Conservation (phyloP, 169 alveolate species). For the Babesia microti region DNA sequence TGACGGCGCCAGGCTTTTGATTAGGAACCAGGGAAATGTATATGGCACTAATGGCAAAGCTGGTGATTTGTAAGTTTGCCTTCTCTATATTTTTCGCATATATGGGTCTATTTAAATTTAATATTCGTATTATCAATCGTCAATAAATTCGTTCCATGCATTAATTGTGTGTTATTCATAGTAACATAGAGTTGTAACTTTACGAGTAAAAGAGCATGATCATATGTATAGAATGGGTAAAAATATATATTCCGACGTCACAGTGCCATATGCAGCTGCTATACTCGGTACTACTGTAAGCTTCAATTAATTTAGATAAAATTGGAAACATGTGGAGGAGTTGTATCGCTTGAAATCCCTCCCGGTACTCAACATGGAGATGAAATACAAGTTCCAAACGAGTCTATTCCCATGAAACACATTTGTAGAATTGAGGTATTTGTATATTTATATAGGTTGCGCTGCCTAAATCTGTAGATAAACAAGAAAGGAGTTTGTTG, state of each 20-base stretch:
- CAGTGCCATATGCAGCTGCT: slow-evolving; percentile 13
- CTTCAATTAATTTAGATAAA: slow-evolving; percentile 8
- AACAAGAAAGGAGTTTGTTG: too few relatives aligned
- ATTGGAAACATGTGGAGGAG: slow-evolving; percentile 28
- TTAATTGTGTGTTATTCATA: too few relatives aligned
- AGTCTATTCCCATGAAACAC: too few relatives aligned
- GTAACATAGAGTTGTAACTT: slow-evolving; percentile 25
- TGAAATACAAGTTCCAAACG: slow-evolving; percentile 15
- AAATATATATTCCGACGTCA: slow-evolving; percentile 8
- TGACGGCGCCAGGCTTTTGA: slow-evolving; percentile 11
- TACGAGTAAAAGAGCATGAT: slow-evolving; percentile 3
- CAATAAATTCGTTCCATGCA: too few relatives aligned
- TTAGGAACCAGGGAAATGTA: slow-evolving; percentile 25
- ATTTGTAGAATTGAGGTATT: too few relatives aligned
- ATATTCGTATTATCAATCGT: too few relatives aligned
- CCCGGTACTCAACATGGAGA: slow-evolving; percentile 34
- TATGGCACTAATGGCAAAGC: slow-evolving; percentile 13
- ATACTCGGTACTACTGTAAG: slow-evolving; percentile 33
- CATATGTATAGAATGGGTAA: slow-evolving; percentile 16
- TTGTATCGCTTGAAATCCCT: slow-evolving; percentile 8
- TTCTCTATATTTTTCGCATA: too few relatives aligned
- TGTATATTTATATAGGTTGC: too few relatives aligned
- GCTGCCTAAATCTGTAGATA: too few relatives aligned
- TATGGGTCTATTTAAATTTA: too few relatives aligned
- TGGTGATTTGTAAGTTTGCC: slow-evolving; percentile 34